Conservation (phyloP, 306 rosid genomes). For the Vicia villosa region DNA sequence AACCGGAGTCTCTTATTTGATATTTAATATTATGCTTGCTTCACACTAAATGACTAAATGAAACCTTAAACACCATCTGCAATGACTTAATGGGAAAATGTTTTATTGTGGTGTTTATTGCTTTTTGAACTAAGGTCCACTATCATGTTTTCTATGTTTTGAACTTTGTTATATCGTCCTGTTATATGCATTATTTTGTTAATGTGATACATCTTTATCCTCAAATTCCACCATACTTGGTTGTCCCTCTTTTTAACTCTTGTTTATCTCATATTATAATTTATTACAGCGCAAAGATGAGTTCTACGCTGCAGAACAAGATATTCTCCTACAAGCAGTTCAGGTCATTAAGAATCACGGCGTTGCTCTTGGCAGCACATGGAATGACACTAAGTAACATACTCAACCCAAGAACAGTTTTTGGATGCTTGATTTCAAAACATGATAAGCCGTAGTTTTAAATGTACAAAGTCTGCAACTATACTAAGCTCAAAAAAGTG, state of each 20-base stretch:
- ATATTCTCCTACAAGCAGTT: slow-evolving; percentile 67
- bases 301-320: slow-evolving; percentile 69
- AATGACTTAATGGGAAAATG: no score
- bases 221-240: slow-evolving; percentile 18
- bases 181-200: slow-evolving; percentile 16
- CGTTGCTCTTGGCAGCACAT: slow-evolving; percentile 55
- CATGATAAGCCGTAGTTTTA: background rate
- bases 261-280: slow-evolving; percentile 4
- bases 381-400: slow-evolving; percentile 33
- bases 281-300: slow-evolving; percentile 69
- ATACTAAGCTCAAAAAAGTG: background rate
- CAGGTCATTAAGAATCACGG: slow-evolving; percentile 72
- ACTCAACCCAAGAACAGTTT: background rate
- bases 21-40: no score
- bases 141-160: background rate
- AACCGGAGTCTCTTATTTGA: no score
- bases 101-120: background rate
- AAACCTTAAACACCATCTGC: no score
- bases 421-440: slow-evolving; percentile 2
- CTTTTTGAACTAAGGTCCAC: slow-evolving; percentile 2
- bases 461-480: slow-evolving; percentile 3
- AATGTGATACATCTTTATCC: slow-evolving; percentile 5
- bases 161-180: background rate
- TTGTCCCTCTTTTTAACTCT: background rate
- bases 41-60: no score